Conservation (phyloP, 2,329 filamentous ascomycete species). For the Hypoxylon sp. region DNA sequence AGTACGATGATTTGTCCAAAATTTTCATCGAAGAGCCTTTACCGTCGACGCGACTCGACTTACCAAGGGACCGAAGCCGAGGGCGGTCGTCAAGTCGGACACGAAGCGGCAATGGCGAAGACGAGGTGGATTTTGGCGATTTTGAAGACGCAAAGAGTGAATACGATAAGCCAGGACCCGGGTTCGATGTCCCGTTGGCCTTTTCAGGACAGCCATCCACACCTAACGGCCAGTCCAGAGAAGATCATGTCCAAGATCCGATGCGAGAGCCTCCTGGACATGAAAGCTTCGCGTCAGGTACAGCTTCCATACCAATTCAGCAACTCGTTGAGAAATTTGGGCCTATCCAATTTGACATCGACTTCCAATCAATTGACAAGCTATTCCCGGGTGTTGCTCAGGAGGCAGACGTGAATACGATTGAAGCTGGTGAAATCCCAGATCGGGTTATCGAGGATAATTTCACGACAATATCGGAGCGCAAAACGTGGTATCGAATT, state of each 20-base stretch:
- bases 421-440: conserved; percentile 53
- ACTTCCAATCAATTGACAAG: conserved; percentile 45
- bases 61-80: conserved; percentile 14
- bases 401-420: conserved; percentile 9
- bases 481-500: conserved; percentile 74
- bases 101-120: conserved; percentile 20
- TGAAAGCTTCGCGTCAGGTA: background rate
- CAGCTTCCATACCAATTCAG: conserved; percentile 28
- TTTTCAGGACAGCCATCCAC: conserved; percentile 38
- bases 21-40: conserved; percentile 48
- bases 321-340: conserved; percentile 50
- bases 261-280: conserved; percentile 1
- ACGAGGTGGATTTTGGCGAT: conserved; percentile 43
- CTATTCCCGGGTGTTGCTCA: conserved; percentile 51
- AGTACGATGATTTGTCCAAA: conserved; percentile 61
- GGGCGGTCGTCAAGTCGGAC: conserved; percentile 25
- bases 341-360: conserved; percentile 43
- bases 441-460: conserved; percentile 64
- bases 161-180: background rate
- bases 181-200: conserved; percentile 13
- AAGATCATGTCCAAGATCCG: background rate
- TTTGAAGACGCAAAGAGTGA: conserved; percentile 49
- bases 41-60: conserved; percentile 22
- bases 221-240: conserved; percentile 34
- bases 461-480: conserved; percentile 67